Percentiles rank a stretch among this genome's conserved stretches.
Evolutionary conservation across 371 early-diverging fungal genomes (phyloP).

Genomic region (Syncephalastrum sp.): DNA sequence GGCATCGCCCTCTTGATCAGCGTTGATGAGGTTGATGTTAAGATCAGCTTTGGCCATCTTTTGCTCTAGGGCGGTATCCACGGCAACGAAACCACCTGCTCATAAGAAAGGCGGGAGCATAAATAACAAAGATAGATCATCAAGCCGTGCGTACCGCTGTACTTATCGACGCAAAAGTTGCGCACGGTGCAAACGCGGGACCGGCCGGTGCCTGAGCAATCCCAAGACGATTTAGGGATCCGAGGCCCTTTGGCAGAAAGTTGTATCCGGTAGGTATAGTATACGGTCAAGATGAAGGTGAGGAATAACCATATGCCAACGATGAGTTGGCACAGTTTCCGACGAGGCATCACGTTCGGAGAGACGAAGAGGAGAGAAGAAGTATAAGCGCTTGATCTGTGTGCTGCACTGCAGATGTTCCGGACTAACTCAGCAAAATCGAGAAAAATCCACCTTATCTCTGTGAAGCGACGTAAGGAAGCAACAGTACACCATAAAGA

Average conservation of each 20-base stretch:
- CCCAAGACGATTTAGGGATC: constrained; percentile 17
- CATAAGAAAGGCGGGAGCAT: no score
- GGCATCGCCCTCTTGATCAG: constrained; percentile 23
- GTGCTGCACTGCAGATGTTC: no score
- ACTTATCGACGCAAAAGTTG: constrained; percentile 29
- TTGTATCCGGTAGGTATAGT: constrained; percentile 2
- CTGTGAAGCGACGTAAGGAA: no score
- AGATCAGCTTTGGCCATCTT: constrained; percentile 15
- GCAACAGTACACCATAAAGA: no score
- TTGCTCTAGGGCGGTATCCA: not conserved
- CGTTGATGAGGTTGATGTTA: constrained; percentile 38
- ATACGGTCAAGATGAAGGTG: constrained; percentile 1
- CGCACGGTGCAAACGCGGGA: constrained; percentile 22
- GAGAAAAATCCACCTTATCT: no score
- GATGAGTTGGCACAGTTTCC: not conserved
- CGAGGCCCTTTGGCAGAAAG: not conserved
- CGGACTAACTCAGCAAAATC: no score
- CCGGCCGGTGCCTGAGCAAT: constrained; percentile 20
- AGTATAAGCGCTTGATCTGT: no score
- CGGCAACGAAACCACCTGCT: constrained; percentile 11
- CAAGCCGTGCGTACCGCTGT: not conserved
- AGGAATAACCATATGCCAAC: constrained; percentile 2
- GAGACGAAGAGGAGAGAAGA: no score
- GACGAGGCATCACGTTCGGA: no score
- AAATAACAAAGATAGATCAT: not conserved